These are phyloP conservation scores for Colletotrichum euphorbiae DNA, from an alignment of 2,329 filamentous ascomycete genomes.

Conservation along the genomic window DNA sequence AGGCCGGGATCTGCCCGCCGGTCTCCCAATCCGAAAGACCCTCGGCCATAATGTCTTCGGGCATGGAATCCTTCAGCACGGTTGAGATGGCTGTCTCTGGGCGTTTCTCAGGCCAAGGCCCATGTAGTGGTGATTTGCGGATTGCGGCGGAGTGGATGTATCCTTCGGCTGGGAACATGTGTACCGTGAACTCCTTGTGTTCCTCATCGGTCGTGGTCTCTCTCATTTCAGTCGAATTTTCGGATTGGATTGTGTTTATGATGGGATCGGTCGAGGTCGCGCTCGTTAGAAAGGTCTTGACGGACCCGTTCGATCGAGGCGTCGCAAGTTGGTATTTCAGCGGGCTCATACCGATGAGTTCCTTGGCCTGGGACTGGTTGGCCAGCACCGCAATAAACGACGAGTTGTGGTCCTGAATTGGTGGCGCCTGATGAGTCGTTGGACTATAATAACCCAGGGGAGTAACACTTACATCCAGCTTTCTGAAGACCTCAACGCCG, in stretches of 20 bases:
- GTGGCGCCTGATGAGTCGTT: not conserved
- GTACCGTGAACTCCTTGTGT: slow-evolving; percentile 55
- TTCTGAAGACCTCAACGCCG: slow-evolving; percentile 65
- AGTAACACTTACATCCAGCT: slow-evolving; percentile 50
- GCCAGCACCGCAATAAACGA: slow-evolving; percentile 64
- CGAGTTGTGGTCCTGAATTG: slow-evolving; percentile 56
- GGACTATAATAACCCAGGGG: not conserved
- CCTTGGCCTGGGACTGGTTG: slow-evolving; percentile 51
- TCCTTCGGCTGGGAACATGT: slow-evolving; percentile 52
- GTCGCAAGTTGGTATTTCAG: slow-evolving; percentile 57
- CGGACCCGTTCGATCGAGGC: slow-evolving; percentile 42
- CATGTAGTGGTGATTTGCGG: slow-evolving; percentile 51
- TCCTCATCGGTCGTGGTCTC: slow-evolving; percentile 26
- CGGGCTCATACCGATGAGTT: slow-evolving; percentile 59
- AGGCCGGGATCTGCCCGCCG: slow-evolving; percentile 43
- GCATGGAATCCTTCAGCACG: slow-evolving; percentile 54
- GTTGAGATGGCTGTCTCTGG: slow-evolving; percentile 48
- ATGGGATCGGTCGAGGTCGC: slow-evolving; percentile 35
- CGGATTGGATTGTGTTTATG: not conserved
- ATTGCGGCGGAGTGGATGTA: slow-evolving; percentile 56
- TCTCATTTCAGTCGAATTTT: not conserved
- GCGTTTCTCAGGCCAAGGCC: slow-evolving; percentile 54
- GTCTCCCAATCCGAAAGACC: slow-evolving; percentile 60
- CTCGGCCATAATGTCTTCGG: slow-evolving; percentile 50
- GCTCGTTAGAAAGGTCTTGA: slow-evolving; percentile 48